A percentile compares a stretch with the other conserved stretches of the same genome.
Conservation (phyloP, 352 stramenopile species). For the Globisporangium irregulare region DNA sequence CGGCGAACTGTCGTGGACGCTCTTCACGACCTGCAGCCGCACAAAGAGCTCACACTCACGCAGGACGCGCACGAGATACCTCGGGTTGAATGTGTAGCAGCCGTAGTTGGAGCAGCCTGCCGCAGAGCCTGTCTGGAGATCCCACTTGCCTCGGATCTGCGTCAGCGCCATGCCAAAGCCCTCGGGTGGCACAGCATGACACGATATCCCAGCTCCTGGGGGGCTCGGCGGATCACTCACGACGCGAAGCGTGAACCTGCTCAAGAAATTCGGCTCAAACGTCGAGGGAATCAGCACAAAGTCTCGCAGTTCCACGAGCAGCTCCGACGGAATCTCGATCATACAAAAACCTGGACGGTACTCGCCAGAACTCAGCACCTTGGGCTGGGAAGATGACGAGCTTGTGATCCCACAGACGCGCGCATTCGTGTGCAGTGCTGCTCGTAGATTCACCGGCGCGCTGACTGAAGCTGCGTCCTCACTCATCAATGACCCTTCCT, state of each 20-base stretch:
- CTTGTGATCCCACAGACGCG: constrained; percentile 46
- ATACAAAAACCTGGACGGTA: constrained; percentile 81
- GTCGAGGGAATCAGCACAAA: constrained; percentile 76
- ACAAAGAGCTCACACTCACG: constrained; percentile 54
- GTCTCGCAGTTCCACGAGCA: constrained; percentile 29
- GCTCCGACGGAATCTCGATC: constrained; percentile 39
- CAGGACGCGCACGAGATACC: constrained; percentile 60
- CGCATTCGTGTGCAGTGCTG: constrained; percentile 42
- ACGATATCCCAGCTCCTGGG: constrained; percentile 19
- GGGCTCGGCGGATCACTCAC: constrained; percentile 53
- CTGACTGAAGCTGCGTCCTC: constrained; percentile 23
- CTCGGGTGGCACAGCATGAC: constrained; percentile 43
- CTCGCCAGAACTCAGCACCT: constrained; percentile 65
- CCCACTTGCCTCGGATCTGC: constrained; percentile 44
- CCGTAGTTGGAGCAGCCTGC: constrained; percentile 75
- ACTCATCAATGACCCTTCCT: constrained; percentile 41
- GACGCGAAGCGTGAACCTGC: constrained; percentile 54
- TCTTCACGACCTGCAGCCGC: constrained; percentile 39
- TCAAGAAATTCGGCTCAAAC: constrained; percentile 44
- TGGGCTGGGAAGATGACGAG: constrained; percentile 17
- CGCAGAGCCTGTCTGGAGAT: constrained; percentile 50
- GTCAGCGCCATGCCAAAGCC: constrained; percentile 49
- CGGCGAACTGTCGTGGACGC: background rate
- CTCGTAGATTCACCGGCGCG: constrained; percentile 67
- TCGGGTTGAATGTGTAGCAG: constrained; percentile 82